Conservation (phyloP, 257 asterid genomes). For the Petunia secreta region DNA sequence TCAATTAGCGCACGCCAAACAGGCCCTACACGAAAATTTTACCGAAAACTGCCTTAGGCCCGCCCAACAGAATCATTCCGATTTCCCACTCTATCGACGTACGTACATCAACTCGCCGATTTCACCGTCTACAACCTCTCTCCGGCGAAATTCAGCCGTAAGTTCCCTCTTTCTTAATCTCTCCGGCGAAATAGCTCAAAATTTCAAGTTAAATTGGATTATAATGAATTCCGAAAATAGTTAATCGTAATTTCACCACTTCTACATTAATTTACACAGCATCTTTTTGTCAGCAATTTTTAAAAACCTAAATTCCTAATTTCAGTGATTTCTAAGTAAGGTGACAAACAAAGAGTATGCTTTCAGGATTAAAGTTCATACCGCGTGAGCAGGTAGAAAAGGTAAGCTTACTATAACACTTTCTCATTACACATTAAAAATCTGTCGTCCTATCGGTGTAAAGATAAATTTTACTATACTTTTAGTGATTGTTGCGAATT, state of each 20-base stretch:
- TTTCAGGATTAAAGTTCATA: constrained; percentile 51
- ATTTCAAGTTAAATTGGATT: background rate
- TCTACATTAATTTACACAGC: background rate
- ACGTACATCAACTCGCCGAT: background rate
- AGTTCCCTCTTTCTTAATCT: background rate
- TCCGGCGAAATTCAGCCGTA: background rate
- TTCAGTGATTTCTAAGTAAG: background rate
- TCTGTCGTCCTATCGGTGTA: background rate
- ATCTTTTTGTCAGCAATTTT: background rate
- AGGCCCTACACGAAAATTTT: too few relatives aligned
- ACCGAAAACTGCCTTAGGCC: too few relatives aligned
- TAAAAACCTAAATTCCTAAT: background rate
- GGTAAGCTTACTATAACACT: constrained; percentile 29
- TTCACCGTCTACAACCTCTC: background rate
- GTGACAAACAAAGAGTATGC: constrained; percentile 33
- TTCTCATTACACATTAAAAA: background rate
- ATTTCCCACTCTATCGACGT: background rate
- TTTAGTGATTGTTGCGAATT: background rate
- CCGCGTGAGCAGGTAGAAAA: constrained; percentile 46
- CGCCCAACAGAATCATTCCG: too few relatives aligned
- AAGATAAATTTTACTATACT: background rate
- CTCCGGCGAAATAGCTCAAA: background rate
- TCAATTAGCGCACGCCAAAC: too few relatives aligned
- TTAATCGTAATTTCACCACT: background rate
- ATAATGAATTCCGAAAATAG: background rate